Evolutionary conservation across 2,329 filamentous ascomycete species (phyloP).

Genomic region (Pseudogymnoascus sp.): DNA sequence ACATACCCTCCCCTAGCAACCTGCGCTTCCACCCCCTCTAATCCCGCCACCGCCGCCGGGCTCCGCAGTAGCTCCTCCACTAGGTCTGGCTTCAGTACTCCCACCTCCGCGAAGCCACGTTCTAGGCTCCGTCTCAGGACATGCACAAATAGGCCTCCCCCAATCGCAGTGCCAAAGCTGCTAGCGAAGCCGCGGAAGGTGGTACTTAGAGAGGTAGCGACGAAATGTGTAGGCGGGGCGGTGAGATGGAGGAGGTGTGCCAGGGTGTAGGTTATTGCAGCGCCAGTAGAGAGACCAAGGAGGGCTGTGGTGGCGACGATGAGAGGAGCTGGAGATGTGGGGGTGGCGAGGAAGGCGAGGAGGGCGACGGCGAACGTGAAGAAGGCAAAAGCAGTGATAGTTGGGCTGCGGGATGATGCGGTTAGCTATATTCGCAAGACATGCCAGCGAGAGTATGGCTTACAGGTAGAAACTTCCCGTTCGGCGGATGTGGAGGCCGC

Average conservation of each 20-base stretch:
- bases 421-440: background rate
- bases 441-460: conserved; percentile 15
- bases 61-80: conserved; percentile 49
- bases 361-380: conserved; percentile 54
- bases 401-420: conserved; percentile 34
- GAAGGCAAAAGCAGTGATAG: conserved; percentile 49
- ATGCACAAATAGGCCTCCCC: conserved; percentile 48
- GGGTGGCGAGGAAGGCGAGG: conserved; percentile 48
- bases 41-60: conserved; percentile 43
- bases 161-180: conserved; percentile 71
- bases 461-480: conserved; percentile 62
- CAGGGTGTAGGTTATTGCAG: conserved; percentile 70
- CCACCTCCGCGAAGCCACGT: conserved; percentile 30
- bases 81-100: conserved; percentile 32
- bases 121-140: conserved; percentile 24
- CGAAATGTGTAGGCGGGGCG: conserved; percentile 57
- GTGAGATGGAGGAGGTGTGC: conserved; percentile 72
- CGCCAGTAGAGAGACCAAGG: conserved; percentile 67
- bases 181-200: conserved; percentile 79
- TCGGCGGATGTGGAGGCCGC: conserved; percentile 67
- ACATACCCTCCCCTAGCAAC: conserved; percentile 48
- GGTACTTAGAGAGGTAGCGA: conserved; percentile 65
- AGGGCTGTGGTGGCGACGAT: conserved; percentile 56
- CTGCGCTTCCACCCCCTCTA: conserved; percentile 41
- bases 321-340: conserved; percentile 39